Conservation (phyloP, 176 grass and related monocot species). For the Avena eriantha region DNA sequence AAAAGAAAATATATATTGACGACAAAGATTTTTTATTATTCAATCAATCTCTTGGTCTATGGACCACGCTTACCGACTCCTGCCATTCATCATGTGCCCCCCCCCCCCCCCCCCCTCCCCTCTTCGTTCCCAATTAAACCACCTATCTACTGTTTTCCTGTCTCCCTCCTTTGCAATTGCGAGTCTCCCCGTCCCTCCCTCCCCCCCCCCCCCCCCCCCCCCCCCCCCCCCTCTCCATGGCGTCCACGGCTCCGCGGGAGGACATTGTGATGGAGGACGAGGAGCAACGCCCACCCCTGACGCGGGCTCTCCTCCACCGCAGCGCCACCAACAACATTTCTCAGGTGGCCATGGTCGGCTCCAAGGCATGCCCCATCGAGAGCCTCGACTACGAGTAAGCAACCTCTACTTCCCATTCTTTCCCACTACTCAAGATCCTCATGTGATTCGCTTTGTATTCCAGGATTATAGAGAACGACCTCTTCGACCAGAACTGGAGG, state of each 20-base stretch:
- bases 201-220: background rate
- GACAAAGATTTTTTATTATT: too few species aligned
- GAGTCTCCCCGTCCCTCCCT: background rate
- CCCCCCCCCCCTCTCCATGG: background rate
- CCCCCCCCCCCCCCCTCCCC: too few species aligned
- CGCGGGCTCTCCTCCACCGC: constrained; percentile 59
- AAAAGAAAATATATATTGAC: too few species aligned
- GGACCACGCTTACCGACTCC: background rate
- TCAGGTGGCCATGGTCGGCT: constrained; percentile 95
- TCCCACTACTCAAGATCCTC: background rate
- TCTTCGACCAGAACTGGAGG: constrained; percentile 95
- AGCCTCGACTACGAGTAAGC: constrained; percentile 94
- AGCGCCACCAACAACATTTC: constrained; percentile 76
- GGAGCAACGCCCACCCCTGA: constrained; percentile 29
- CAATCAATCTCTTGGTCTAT: background rate
- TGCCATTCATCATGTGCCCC: background rate
- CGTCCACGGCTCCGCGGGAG: constrained; percentile 34
- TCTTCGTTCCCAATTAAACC: background rate
- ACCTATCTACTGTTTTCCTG: background rate
- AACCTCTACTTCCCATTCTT: background rate
- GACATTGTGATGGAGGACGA: constrained; percentile 42
- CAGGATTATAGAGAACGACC: constrained; percentile 91
- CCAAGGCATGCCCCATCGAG: constrained; percentile 91
- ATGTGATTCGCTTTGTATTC: background rate
- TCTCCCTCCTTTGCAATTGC: background rate